Conservation (phyloP, 164 flowering plant genomes). For the Paratinospora sagittata region DNA sequence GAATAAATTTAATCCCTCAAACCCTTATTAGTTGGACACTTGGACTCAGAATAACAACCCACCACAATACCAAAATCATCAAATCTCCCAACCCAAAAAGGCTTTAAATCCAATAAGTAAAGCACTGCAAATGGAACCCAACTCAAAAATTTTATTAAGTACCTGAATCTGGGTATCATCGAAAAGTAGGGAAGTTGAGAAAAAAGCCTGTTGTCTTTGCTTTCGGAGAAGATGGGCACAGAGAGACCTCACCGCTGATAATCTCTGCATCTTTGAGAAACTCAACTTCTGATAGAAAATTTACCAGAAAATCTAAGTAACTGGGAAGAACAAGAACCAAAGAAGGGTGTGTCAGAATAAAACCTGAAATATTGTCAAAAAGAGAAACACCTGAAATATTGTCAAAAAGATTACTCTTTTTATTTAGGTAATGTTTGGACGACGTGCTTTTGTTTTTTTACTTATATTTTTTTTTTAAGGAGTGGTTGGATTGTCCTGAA, state of each 20-base stretch:
- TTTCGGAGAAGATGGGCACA: constrained; percentile 23
- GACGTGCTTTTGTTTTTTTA: too few relatives aligned
- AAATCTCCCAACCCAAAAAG: background rate
- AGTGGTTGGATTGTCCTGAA: too few relatives aligned
- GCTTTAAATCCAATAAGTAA: background rate
- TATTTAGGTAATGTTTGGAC: too few relatives aligned
- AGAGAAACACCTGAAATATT: too few relatives aligned
- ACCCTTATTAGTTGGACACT: background rate
- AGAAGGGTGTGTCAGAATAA: too few relatives aligned
- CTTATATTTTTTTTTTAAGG: too few relatives aligned
- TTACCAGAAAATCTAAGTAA: background rate
- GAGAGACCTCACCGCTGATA: constrained; percentile 36
- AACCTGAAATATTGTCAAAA: too few relatives aligned
- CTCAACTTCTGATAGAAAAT: background rate
- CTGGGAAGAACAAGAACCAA: too few relatives aligned
- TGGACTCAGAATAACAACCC: background rate
- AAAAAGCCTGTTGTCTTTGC: constrained; percentile 28
- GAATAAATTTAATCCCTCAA: background rate
- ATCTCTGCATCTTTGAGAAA: constrained; percentile 44
- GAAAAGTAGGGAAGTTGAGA: constrained; percentile 67
- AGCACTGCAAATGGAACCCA: background rate
- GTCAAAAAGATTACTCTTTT: too few relatives aligned
- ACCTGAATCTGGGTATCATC: constrained; percentile 93
- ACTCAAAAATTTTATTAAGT: too few relatives aligned
- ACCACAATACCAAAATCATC: background rate